A percentile compares a stretch with the other conserved stretches of the same genome.
Conservation (phyloP, 202 grass and related monocot species). For the Dendrocalamus latiflorus region DNA sequence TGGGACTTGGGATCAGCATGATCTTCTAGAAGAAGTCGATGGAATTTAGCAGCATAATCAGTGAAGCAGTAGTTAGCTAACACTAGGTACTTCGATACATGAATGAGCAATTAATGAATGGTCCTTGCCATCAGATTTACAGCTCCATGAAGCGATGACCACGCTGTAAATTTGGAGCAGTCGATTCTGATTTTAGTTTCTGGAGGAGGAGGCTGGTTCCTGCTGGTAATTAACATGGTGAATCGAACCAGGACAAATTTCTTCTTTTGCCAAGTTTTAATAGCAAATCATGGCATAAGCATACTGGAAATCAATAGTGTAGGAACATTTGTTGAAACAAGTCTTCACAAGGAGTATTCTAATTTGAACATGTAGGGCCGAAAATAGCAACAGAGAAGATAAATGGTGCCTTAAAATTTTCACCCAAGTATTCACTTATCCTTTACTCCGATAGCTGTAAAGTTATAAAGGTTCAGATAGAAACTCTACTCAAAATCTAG, state of each 20-base stretch:
- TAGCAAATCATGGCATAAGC: too few relatives aligned
- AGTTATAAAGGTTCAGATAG: too few relatives aligned
- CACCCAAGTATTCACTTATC: too few relatives aligned
- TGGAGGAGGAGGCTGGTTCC: neutral
- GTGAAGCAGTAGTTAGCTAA: too few relatives aligned
- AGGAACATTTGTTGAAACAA: too few relatives aligned
- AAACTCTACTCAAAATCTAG: too few relatives aligned
- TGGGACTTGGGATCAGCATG: neutral
- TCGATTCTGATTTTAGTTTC: neutral
- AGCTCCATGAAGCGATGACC: neutral
- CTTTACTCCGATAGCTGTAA: too few relatives aligned
- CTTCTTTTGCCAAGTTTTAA: neutral
- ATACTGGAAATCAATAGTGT: too few relatives aligned
- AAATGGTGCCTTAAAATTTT: too few relatives aligned
- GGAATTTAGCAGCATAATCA: neutral
- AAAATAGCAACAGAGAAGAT: too few relatives aligned
- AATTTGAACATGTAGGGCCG: too few relatives aligned
- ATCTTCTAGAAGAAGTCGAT: conserved; percentile 3
- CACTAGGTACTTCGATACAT: neutral
- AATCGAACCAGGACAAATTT: neutral
- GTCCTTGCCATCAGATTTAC: neutral
- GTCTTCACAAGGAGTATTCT: too few relatives aligned
- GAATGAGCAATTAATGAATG: neutral
- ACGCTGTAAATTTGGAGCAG: neutral
- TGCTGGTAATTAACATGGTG: neutral